These are phyloP conservation scores for Gossypium stocksii DNA, from an alignment of 345 rosid species.

Conservation along the genomic window DNA sequence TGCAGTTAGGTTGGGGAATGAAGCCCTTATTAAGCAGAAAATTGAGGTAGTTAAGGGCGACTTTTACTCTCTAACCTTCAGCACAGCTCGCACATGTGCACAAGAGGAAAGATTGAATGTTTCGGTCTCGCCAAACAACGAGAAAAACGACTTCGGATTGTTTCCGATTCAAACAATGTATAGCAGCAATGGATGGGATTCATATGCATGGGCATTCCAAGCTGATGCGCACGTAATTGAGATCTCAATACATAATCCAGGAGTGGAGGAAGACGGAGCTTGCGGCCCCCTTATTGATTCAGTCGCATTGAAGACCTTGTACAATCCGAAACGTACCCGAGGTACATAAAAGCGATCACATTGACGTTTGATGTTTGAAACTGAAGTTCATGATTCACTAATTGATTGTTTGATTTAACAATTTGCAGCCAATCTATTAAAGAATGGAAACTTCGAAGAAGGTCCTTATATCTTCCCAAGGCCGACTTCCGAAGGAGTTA, in stretches of 20 bases:
- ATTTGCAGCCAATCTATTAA: constrained; percentile 44
- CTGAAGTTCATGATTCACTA: no score
- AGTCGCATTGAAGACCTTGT: constrained; percentile 48
- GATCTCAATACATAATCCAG: constrained; percentile 70
- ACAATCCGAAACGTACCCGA: constrained; percentile 39
- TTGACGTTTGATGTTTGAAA: no score
- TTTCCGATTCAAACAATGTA: constrained; percentile 83
- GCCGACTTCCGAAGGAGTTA: constrained; percentile 46
- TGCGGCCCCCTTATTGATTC: constrained; percentile 85
- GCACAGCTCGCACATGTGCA: constrained; percentile 76
- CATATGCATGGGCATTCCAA: constrained; percentile 67
- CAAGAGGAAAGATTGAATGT: constrained; percentile 76
- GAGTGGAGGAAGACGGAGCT: constrained; percentile 64
- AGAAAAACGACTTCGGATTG: constrained; percentile 50
- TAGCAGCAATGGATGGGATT: constrained; percentile 85
- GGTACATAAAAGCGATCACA: not conserved
- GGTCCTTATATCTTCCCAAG: constrained; percentile 61
- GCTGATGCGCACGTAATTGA: constrained; percentile 43
- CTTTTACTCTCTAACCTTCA: constrained; percentile 62
- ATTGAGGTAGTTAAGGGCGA: constrained; percentile 38
- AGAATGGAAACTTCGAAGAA: constrained; percentile 75
- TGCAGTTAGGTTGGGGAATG: constrained; percentile 77
- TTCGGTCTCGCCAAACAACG: constrained; percentile 49
- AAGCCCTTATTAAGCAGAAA: constrained; percentile 68
- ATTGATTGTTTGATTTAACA: not conserved